Conservation (phyloP, 208 protist genomes). For the Giardia muris region DNA sequence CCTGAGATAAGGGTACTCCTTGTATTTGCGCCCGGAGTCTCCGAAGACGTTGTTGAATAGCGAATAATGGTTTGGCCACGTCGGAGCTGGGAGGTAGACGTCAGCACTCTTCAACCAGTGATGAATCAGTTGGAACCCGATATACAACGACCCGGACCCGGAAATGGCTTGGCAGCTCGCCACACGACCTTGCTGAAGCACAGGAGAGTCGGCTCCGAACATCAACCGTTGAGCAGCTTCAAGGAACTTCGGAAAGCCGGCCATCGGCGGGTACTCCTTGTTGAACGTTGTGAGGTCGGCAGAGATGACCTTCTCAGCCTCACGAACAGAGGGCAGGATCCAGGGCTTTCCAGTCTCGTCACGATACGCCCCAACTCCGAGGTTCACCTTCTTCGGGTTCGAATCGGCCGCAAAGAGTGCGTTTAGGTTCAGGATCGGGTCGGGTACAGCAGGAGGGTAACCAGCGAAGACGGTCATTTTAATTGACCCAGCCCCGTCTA, state of each 20-base stretch:
- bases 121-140: constrained; percentile 55
- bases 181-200: background rate
- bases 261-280: constrained; percentile 40
- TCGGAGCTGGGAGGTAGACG: constrained; percentile 57
- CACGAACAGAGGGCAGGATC: constrained; percentile 43
- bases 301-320: constrained; percentile 42
- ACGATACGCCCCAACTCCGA: constrained; percentile 88
- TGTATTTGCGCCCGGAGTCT: constrained; percentile 41
- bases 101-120: constrained; percentile 42
- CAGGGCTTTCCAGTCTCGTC: constrained; percentile 55
- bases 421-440: constrained; percentile 56
- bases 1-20: constrained; percentile 47
- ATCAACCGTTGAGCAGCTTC: constrained; percentile 36
- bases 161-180: constrained; percentile 59
- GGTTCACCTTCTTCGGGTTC: constrained; percentile 69
- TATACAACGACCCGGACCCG: constrained; percentile 62
- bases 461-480: constrained; percentile 38
- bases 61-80: constrained; percentile 41
- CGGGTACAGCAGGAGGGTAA: constrained; percentile 45
- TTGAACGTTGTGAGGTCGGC: background rate
- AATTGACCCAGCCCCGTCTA: background rate
- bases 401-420: constrained; percentile 54
- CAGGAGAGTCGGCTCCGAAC: constrained; percentile 39
- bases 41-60: constrained; percentile 39
- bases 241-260: constrained; percentile 31